Evolutionary conservation across 805 yeast species (phyloP), one percentile per base, ranked within the genome.

Genomic region (Candida morakotiae): DNA sequence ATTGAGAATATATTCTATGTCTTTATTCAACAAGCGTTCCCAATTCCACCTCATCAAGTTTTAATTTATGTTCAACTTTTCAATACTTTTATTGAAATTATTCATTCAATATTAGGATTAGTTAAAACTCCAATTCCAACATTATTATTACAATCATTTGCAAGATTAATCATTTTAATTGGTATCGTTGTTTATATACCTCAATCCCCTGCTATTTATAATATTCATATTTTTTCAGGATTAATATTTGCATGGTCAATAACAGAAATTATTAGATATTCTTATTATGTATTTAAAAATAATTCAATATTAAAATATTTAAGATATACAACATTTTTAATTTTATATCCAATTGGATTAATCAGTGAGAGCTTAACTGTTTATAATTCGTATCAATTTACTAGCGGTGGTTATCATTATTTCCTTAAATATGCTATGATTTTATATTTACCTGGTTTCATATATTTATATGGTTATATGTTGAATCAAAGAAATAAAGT

Each of bases 341-440:
- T 59, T 14, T 42, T 62, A 28, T 62, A 62, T 35, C 66, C 66
- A 1, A 24, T 53, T 35, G 67, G 65, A 1, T 46, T 60, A 13
- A 6, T 52, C 9, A 39, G 55, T 17, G 65, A 60, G 45, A 51
- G 52, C 19, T 34, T 38, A 32, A 56, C 55, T 20, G 60, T 60
- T 32, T 60, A 53, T 41, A 17, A 43, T 31, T 48, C 61, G 16
- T 39, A 17, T 16, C 24, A 28, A 11, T 30, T 21, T 22, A 52
- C 32, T 9, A 18, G n/a, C 6, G 29, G 29, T n/a, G 9, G 3
- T 7, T 35, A 58, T 43, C 47, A 43, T 35, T 42, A 42, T 23
- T 60, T 58, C 33, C 35, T 52, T 11, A 37, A 52, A 1, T 49
- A 53, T 23, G 53, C 49, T 2, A 38, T 60, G 46, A n/a, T 37